Percentiles rank a stretch among this genome's conserved stretches.
phyloP scores from a whole-genome alignment of 2,329 filamentous ascomycete species.

The Penicillium sp. region DNA sequence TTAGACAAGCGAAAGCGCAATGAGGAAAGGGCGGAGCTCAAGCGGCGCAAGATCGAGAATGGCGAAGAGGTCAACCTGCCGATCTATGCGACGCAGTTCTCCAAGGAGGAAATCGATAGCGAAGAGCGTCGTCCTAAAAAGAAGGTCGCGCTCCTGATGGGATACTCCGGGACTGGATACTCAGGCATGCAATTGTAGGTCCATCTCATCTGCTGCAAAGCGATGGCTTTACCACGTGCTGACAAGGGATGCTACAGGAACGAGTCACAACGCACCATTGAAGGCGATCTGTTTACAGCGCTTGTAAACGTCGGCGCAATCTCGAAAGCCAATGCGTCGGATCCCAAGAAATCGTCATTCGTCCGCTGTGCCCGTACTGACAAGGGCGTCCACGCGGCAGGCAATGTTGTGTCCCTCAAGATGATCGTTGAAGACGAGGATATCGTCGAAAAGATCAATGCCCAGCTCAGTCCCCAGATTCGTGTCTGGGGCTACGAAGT shows the following conservation, averaged over 20 bases:
- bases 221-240: neutral
- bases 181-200: constrained; percentile 85
- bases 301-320: constrained; percentile 90
- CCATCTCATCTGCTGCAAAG: neutral
- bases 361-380: constrained; percentile 93
- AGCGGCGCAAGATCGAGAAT: constrained; percentile 53
- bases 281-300: constrained; percentile 88
- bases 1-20: constrained; percentile 53
- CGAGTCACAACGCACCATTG: constrained; percentile 78
- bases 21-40: constrained; percentile 51
- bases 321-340: constrained; percentile 92
- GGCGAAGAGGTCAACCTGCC: constrained; percentile 40
- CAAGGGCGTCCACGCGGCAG: constrained; percentile 94
- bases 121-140: constrained; percentile 87
- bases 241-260: constrained; percentile 35
- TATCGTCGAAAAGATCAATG: constrained; percentile 87
- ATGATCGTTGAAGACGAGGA: constrained; percentile 89
- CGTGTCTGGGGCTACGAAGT: constrained; percentile 90
- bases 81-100: constrained; percentile 58
- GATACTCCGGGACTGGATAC: constrained; percentile 94
- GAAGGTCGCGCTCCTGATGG: constrained; percentile 93
- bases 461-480: constrained; percentile 78
- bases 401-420: constrained; percentile 92
- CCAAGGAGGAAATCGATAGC: constrained; percentile 78
- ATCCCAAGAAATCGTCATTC: constrained; percentile 92